phyloP scores from a whole-genome alignment of 1,284 basidiomycete genomes.

The Heterobasidion occidentale region DNA sequence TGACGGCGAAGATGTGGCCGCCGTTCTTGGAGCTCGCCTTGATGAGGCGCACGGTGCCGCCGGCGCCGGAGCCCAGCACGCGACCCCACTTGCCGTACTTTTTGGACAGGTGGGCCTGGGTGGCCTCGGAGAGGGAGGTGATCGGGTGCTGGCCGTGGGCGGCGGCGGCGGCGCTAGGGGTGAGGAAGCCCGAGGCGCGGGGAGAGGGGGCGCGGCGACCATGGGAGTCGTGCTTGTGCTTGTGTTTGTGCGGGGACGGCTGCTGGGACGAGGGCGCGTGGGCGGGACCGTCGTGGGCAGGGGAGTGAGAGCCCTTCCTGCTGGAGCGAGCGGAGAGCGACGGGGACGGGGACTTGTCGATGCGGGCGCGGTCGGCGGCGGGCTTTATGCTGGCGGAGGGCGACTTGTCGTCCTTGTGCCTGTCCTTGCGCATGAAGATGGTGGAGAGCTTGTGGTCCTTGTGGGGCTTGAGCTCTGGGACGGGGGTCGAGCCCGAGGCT shows the following conservation, averaged over 20 bases:
- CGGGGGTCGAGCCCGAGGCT: constrained; percentile 1
- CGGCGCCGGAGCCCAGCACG: constrained; percentile 91
- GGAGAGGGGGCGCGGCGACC: neutral
- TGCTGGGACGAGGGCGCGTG: neutral
- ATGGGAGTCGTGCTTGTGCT: neutral
- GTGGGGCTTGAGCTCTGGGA: constrained; percentile 9
- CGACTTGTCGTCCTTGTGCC: constrained; percentile 9
- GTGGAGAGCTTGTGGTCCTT: constrained; percentile 11
- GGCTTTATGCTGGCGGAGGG: neutral
- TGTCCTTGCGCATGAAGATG: constrained; percentile 15
- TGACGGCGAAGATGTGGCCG: constrained; percentile 87
- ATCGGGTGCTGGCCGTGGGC: constrained; percentile 13
- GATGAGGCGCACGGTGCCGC: constrained; percentile 95
- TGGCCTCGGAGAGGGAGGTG: constrained; percentile 60
- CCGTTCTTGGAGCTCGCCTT: constrained; percentile 78
- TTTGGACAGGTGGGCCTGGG: constrained; percentile 89
- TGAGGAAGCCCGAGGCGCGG: constrained; percentile 6
- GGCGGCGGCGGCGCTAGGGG: neutral
- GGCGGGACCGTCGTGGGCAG: neutral
- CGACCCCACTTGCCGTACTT: constrained; percentile 99
- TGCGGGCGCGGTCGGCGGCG: neutral
- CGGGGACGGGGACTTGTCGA: constrained; percentile 6
- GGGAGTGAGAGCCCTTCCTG: constrained; percentile 5
- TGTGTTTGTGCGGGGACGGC: neutral
- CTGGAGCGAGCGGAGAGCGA: constrained; percentile 4